phyloP scores from a whole-genome alignment of 1,139 yeast genomes.

The Scheffersomyces insectosa region DNA sequence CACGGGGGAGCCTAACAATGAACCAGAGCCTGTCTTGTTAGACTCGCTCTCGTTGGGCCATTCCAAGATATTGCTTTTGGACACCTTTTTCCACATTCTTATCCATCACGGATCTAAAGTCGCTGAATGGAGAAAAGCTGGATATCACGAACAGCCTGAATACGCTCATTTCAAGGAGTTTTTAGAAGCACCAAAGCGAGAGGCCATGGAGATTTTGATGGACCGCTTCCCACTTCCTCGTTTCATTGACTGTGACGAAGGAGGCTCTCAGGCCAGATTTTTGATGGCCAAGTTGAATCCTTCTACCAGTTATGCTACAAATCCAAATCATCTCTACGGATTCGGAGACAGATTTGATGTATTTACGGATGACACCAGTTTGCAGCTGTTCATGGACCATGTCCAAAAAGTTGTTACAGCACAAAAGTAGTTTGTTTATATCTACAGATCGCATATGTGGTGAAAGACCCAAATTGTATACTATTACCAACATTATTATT shows the following conservation, averaged over 20 bases:
- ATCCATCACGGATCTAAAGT: slow-evolving; percentile 69
- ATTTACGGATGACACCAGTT: slow-evolving; percentile 69
- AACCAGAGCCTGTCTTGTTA: slow-evolving; percentile 61
- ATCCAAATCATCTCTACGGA: slow-evolving; percentile 35
- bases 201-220: slow-evolving; percentile 64
- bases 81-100: slow-evolving; percentile 72
- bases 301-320: slow-evolving; percentile 56
- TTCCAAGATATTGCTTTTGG: slow-evolving; percentile 60
- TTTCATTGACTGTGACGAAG: slow-evolving; percentile 72
- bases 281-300: slow-evolving; percentile 76
- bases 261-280: slow-evolving; percentile 79
- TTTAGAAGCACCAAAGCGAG: slow-evolving; percentile 64
- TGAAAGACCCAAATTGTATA: neutral
- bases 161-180: slow-evolving; percentile 62
- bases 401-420: slow-evolving; percentile 41
- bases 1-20: slow-evolving; percentile 27
- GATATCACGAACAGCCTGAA: slow-evolving; percentile 66
- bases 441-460: too few relatives aligned
- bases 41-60: slow-evolving; percentile 70
- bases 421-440: slow-evolving; percentile 12
- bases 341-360: slow-evolving; percentile 35
- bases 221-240: slow-evolving; percentile 76
- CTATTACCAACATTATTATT: neutral
- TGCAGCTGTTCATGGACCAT: slow-evolving; percentile 68
- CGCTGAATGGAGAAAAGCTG: slow-evolving; percentile 69